phyloP scores from a whole-genome alignment of 2,329 filamentous ascomycete genomes.

The Diatrype stigma region DNA sequence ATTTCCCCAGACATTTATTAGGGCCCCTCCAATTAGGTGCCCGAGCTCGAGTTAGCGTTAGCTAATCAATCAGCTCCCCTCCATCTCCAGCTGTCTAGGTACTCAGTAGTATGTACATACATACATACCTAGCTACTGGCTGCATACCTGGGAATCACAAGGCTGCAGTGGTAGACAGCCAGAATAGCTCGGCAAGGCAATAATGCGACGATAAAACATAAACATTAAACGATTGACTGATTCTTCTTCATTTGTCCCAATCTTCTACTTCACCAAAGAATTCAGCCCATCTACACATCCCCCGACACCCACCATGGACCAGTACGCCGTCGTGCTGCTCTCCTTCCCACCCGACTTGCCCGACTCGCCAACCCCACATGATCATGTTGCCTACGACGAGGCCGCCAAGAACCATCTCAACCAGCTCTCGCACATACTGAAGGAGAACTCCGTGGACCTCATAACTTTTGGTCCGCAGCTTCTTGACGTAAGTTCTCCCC shows the following conservation, averaged over 20 bases:
- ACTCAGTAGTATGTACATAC: too few species aligned
- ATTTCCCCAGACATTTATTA: too few species aligned
- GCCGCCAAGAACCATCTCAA: constrained; percentile 34
- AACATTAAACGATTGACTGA: background rate
- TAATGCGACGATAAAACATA: background rate
- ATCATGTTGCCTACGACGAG: constrained; percentile 36
- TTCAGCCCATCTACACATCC: background rate
- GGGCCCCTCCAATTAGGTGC: too few species aligned
- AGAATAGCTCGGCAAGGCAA: background rate
- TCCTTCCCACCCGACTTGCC: constrained; percentile 38
- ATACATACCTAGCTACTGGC: too few species aligned
- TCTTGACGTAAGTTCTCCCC: constrained; percentile 33
- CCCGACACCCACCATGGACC: constrained; percentile 30
- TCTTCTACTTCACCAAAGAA: background rate
- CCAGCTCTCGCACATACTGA: constrained; percentile 34
- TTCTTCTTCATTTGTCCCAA: background rate
- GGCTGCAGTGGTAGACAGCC: background rate
- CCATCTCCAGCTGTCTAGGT: background rate
- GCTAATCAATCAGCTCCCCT: background rate
- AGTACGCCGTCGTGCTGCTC: constrained; percentile 33
- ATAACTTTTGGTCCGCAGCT: constrained; percentile 31
- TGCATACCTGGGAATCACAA: background rate
- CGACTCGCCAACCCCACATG: constrained; percentile 13
- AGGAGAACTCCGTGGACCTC: constrained; percentile 29
- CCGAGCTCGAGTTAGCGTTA: background rate